A percentile compares a stretch with the other conserved stretches of the same genome.
Conservation (phyloP, 306 rosid species). For the Datisca glomerata region DNA sequence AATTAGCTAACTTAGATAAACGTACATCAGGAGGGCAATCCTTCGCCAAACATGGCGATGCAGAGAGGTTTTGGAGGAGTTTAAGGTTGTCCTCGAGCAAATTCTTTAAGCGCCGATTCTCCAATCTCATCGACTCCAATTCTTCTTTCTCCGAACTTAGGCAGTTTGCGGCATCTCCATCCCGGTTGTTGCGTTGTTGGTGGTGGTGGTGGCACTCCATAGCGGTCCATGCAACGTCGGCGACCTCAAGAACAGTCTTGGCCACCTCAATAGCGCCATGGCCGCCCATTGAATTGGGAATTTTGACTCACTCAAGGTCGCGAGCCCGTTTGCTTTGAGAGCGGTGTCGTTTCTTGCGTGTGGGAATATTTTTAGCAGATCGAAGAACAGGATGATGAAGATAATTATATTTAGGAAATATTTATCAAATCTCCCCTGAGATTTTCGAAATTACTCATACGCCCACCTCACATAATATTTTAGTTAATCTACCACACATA, state of each 20-base stretch:
- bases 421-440: too few species aligned
- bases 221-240: conserved; percentile 89
- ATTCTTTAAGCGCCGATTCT: conserved; percentile 61
- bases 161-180: conserved; percentile 3
- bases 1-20: background rate
- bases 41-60: conserved; percentile 37
- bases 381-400: too few species aligned
- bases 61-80: conserved; percentile 57
- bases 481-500: too few species aligned
- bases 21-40: conserved; percentile 84
- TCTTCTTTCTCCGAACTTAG: conserved; percentile 29
- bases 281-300: conserved; percentile 34
- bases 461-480: too few species aligned
- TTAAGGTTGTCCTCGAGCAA: conserved; percentile 61
- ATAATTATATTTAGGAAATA: too few species aligned
- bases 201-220: conserved; percentile 50
- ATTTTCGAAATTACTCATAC: too few species aligned
- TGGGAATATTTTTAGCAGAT: too few species aligned
- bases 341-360: background rate
- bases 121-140: conserved; percentile 48
- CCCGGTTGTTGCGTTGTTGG: conserved; percentile 17
- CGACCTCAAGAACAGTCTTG: conserved; percentile 89
- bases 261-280: conserved; percentile 58
- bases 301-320: background rate
- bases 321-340: background rate